Evolutionary conservation across 73 alveolate genomes (phyloP), one percentile per base, ranked within the genome.

Genomic region (Paramecium primaurelia): DNA sequence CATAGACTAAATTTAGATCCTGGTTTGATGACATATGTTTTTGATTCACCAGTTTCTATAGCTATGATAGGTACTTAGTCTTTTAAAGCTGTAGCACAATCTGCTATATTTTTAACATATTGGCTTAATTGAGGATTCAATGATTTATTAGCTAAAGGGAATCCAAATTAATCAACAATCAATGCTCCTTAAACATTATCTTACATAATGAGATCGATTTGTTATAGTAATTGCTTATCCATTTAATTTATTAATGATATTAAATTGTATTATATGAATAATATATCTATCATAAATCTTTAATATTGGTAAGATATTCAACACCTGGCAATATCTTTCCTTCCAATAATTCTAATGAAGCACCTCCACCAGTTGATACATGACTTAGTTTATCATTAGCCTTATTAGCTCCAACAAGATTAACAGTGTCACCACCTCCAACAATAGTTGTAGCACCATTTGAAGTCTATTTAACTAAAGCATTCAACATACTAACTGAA

Each of bases 281-380:
- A 59, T 59, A 59, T 32, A 64, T 89, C 94, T 32, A 64, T 89
- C 94, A 89, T 45, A 89, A 83, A 71, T 89, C 73, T 37, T 69
- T 83, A 26, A 89, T 89, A 30, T 89, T 83, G 58, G 94, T 89
- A 14, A 94, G 90, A 49, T 71, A 60, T 51, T 64, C 94, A 6
- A 93, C 95, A 34, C 99, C 98, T 22, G 99, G 99, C 6, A 97
- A 97, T 68, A 83, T 98, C 92, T 98, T 98, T 85, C 99, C 99
- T 93, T 98, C 99, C 83, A 98, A 86, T 11, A 98, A 95, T 92
- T 98, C 99, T 54, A 98, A 86, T 20, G 98, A 95, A 10, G 99
- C 99, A 30, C 99, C 99, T 42, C 99, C 99, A n/a, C 99, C 99
- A 25, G 99, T 98, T 71, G 98, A 92, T 85, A 97, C 97, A 86